Percentiles rank a stretch among this genome's conserved stretches.
Evolutionary conservation across 2,329 filamentous ascomycete genomes (phyloP).

Genomic region (Monosporascus sp.): DNA sequence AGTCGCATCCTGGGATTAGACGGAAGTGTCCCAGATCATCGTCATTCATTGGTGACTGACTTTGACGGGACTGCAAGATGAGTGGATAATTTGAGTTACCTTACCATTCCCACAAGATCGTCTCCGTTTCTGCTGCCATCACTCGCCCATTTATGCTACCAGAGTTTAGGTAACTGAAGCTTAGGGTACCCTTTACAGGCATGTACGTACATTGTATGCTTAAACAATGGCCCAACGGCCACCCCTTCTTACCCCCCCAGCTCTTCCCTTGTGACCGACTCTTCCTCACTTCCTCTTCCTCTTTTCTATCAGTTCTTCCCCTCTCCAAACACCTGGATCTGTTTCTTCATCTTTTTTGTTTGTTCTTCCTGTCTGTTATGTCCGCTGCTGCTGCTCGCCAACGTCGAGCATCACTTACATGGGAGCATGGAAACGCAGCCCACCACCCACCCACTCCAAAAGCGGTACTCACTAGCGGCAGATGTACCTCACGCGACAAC

Average conservation of each 20-base stretch:
- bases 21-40: background rate
- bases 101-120: background rate
- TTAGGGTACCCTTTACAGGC: constrained; percentile 7
- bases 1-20: background rate
- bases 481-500: background rate
- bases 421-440: background rate
- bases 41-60: background rate
- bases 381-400: background rate
- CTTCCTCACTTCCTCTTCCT: constrained; percentile 12
- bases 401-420: background rate
- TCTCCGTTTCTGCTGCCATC: background rate
- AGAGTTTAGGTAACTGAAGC: background rate
- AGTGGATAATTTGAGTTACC: background rate
- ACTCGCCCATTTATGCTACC: background rate
- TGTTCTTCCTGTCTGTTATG: constrained; percentile 1
- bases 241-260: constrained; percentile 21
- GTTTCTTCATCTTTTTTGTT: constrained; percentile 4
- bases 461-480: background rate
- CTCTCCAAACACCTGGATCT: constrained; percentile 4
- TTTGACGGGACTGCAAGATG: background rate
- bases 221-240: constrained; percentile 26
- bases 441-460: background rate
- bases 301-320: constrained; percentile 3
- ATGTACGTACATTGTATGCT: constrained; percentile 8
- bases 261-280: constrained; percentile 22